Evolutionary conservation across 148 eudicot species (phyloP).

Genomic region (Camellia japonica): DNA sequence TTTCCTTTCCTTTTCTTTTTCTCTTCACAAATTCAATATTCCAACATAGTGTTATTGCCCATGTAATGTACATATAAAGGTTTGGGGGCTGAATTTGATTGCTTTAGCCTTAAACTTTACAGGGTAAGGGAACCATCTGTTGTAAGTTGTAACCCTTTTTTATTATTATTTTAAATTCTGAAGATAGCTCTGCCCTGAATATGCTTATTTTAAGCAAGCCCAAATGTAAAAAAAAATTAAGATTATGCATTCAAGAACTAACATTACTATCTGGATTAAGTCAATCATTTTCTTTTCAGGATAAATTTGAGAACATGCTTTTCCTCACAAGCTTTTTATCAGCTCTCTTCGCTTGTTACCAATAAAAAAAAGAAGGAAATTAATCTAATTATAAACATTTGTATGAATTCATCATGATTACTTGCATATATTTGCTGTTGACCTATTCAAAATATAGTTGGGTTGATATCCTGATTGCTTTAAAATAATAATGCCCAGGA

Average conservation of each 20-base stretch:
- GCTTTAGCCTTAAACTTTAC: neutral
- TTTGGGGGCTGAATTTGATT: neutral
- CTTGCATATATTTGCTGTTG: neutral
- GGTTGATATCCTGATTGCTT: neutral
- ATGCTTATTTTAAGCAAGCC: neutral
- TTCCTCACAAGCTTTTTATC: neutral
- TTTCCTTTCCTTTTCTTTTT: neutral
- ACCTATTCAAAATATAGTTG: neutral
- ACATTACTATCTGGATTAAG: neutral
- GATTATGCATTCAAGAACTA: neutral
- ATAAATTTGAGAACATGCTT: neutral
- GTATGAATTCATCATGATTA: neutral
- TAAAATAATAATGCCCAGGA: slow-evolving; percentile 42
- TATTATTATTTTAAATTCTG: neutral
- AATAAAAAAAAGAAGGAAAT: neutral
- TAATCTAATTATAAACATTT: neutral
- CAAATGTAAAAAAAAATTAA: too few relatives aligned
- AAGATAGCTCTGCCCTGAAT: neutral
- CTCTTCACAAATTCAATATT: neutral
- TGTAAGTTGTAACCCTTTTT: too few relatives aligned
- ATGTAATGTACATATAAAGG: neutral
- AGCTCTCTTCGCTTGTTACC: neutral
- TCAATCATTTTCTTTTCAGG: neutral
- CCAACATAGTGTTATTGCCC: neutral
- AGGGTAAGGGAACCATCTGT: neutral